phyloP scores from a whole-genome alignment of 2,329 filamentous ascomycete genomes.

The Calonectria crousiana region DNA sequence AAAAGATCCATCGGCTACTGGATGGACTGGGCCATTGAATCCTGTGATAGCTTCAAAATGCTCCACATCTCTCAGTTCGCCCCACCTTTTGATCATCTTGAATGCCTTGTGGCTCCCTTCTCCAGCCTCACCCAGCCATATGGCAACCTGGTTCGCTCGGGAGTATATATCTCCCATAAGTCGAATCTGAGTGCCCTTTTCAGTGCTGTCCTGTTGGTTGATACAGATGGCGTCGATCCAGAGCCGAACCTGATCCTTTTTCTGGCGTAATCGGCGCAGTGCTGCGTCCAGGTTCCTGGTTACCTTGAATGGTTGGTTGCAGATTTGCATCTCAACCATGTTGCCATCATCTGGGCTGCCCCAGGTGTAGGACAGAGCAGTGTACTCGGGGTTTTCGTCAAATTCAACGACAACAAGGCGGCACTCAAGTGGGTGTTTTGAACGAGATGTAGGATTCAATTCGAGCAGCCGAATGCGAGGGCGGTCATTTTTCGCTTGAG shows the following conservation, averaged over 20 bases:
- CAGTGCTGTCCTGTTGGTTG: not conserved
- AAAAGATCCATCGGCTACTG: not conserved
- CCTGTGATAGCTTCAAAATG: not conserved
- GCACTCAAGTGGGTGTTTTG: not conserved
- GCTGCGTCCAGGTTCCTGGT: not conserved
- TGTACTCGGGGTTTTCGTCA: not conserved
- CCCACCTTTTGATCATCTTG: not conserved
- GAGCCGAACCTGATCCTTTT: not conserved
- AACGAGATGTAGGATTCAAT: not conserved
- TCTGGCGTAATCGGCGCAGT: not conserved
- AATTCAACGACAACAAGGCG: not conserved
- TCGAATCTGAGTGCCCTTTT: not conserved
- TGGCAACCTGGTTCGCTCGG: not conserved
- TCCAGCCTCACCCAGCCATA: not conserved
- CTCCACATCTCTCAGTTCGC: not conserved
- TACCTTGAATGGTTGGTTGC: not conserved
- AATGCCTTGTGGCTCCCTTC: not conserved
- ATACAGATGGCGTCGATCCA: not conserved
- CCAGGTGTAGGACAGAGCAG: not conserved
- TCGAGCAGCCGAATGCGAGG: not conserved
- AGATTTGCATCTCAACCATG: not conserved
- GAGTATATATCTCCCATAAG: not conserved
- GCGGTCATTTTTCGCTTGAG: not conserved
- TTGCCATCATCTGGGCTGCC: not conserved
- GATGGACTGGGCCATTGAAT: not conserved